Evolutionary conservation across 257 asterid species (phyloP).

Genomic region (Lavandula angustifolia): DNA sequence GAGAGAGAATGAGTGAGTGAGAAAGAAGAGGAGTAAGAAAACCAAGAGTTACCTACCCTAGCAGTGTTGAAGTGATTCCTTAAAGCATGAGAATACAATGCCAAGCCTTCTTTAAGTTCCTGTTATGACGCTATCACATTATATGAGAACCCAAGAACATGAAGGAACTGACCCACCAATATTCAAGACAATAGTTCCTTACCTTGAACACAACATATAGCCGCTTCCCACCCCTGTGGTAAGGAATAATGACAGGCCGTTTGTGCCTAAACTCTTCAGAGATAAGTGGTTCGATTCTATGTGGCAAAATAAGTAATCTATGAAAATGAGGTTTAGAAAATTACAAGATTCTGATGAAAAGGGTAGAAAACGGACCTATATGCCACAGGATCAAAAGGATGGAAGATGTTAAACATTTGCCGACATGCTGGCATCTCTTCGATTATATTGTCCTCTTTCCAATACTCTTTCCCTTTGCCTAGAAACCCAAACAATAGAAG

Average conservation of each 20-base stretch:
- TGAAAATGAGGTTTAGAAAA: conserved; percentile 27
- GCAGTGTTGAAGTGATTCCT: conserved; percentile 54
- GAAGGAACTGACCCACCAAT: conserved; percentile 10
- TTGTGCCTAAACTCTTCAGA: conserved; percentile 70
- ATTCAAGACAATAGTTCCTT: conserved; percentile 26
- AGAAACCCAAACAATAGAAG: conserved; percentile 30
- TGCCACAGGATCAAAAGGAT: conserved; percentile 98
- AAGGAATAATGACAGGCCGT: conserved; percentile 85
- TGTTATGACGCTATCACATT: conserved; percentile 45
- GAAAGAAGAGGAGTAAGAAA: background rate
- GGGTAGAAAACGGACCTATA: conserved; percentile 56
- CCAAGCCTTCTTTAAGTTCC: conserved; percentile 83
- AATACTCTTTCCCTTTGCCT: conserved; percentile 82
- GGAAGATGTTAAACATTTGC: conserved; percentile 90
- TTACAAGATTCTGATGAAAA: conserved; percentile 13
- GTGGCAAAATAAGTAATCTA: conserved; percentile 24
- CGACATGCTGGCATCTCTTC: conserved; percentile 98
- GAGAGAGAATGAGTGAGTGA: too few relatives aligned
- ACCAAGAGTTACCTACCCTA: conserved; percentile 49
- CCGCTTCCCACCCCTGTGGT: conserved; percentile 97
- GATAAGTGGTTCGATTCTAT: conserved; percentile 88
- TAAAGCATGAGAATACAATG: conserved; percentile 66
- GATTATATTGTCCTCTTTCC: conserved; percentile 73
- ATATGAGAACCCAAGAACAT: conserved; percentile 29
- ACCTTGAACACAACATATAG: conserved; percentile 82